Evolutionary conservation across 164 flowering plant genomes (phyloP).

Genomic region (Dillenia turbinata): DNA sequence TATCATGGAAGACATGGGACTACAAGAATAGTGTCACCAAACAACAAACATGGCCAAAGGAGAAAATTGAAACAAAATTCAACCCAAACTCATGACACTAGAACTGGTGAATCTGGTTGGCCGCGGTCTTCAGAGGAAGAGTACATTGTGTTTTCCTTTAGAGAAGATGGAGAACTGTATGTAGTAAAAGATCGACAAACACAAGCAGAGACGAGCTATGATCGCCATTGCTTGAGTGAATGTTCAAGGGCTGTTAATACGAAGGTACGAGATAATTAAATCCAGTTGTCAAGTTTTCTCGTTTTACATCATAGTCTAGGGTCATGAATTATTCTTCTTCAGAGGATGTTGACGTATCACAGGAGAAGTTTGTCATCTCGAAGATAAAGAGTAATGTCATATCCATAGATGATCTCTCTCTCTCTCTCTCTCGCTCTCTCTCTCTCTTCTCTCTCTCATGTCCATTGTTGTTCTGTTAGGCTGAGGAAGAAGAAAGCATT

Average conservation of each 20-base stretch:
- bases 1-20: neutral
- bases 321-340: neutral
- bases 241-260: conserved; percentile 6
- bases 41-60: neutral
- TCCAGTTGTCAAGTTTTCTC: neutral
- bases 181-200: conserved; percentile 14
- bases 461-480: neutral
- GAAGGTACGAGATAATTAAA: conserved; percentile 9
- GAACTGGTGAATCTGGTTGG: conserved; percentile 7
- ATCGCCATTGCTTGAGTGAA: no score
- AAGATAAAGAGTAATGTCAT: neutral
- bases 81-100: neutral
- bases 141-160: conserved; percentile 36
- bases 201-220: neutral
- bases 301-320: neutral
- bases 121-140: conserved; percentile 25
- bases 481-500: conserved; percentile 11
- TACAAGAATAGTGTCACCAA: neutral
- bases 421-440: no score
- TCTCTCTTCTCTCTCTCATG: no score
- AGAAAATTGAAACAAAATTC: neutral
- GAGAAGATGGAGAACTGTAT: conserved; percentile 30
- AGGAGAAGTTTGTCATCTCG: neutral
- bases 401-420: no score
- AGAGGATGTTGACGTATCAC: conserved; percentile 8